phyloP scores from a whole-genome alignment of 1,284 basidiomycete species.

The Cystobasidium pallidum region DNA sequence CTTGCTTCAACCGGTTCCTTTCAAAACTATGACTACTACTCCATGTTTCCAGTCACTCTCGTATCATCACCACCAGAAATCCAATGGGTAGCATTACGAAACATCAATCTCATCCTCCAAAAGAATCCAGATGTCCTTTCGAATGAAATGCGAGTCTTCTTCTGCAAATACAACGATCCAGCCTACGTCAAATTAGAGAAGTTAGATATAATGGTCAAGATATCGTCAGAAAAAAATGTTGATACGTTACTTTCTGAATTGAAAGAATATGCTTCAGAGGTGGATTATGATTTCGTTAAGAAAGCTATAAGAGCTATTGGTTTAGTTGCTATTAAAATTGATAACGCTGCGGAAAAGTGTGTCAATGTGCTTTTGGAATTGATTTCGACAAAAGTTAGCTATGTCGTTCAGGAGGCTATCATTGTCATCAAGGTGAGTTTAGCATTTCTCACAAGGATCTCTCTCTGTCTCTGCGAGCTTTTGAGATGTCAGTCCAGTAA shows the following conservation, averaged over 20 bases:
- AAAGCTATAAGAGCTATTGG: constrained; percentile 94
- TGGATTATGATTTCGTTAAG: constrained; percentile 97
- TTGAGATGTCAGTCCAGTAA: no score
- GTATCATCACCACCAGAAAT: constrained; percentile 68
- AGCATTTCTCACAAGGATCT: no score
- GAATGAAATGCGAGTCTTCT: constrained; percentile 97
- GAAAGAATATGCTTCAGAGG: constrained; percentile 97
- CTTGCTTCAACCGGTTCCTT: no score
- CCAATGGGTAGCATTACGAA: constrained; percentile 95
- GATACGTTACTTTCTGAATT: constrained; percentile 92
- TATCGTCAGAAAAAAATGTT: constrained; percentile 89
- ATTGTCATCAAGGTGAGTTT: constrained; percentile 88
- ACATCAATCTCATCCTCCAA: constrained; percentile 94
- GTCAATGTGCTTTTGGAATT: constrained; percentile 90
- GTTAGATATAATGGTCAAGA: constrained; percentile 95
- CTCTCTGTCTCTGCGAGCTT: no score
- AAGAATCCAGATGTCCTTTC: constrained; percentile 84
- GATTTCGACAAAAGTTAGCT: constrained; percentile 89
- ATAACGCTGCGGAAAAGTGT: constrained; percentile 87
- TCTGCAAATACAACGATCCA: constrained; percentile 99
- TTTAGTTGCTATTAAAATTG: constrained; percentile 93
- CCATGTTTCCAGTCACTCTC: constrained; percentile 60
- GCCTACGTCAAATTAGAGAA: constrained; percentile 98
- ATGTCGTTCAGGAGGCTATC: constrained; percentile 97
- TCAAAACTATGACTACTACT: no score